Percentiles rank a stretch among this genome's conserved stretches.
Conservation (phyloP, 257 asterid genomes). For the Petunia axillaris region DNA sequence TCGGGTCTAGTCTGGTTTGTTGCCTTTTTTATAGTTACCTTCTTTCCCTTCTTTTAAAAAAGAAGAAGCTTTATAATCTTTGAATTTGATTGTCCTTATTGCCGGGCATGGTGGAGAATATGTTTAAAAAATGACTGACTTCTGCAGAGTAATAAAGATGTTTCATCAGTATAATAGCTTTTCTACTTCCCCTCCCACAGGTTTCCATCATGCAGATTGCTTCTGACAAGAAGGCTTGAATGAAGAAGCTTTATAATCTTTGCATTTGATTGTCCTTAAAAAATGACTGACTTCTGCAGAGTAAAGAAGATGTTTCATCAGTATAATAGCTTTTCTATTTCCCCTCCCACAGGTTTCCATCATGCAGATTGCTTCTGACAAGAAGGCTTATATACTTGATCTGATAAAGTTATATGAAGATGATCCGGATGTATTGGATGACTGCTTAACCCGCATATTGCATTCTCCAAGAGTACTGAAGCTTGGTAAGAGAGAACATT, state of each 20-base stretch:
- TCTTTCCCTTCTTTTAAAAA: not conserved
- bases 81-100: not conserved
- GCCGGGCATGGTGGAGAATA: slow-evolving; percentile 18
- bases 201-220: slow-evolving; percentile 99
- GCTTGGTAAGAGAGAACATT: slow-evolving; percentile 68
- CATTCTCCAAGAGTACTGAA: slow-evolving; percentile 82
- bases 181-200: slow-evolving; percentile 43
- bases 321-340: slow-evolving; percentile 8
- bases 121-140: slow-evolving; percentile 23
- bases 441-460: slow-evolving; percentile 71
- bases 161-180: not conserved
- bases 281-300: slow-evolving; percentile 15
- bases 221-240: slow-evolving; percentile 68
- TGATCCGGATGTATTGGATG: slow-evolving; percentile 64
- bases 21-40: not conserved
- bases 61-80: not conserved
- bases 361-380: slow-evolving; percentile 92
- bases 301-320: not conserved
- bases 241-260: not conserved
- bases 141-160: not conserved
- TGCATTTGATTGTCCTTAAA: not conserved
- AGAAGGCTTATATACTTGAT: slow-evolving; percentile 82
- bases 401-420: slow-evolving; percentile 76
- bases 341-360: slow-evolving; percentile 75
- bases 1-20: not conserved